A percentile compares a stretch with the other conserved stretches of the same genome.
These are phyloP conservation scores for Sporothrix variecibatus DNA, from an alignment of 2,329 filamentous ascomycete species.

Conservation along the genomic window DNA sequence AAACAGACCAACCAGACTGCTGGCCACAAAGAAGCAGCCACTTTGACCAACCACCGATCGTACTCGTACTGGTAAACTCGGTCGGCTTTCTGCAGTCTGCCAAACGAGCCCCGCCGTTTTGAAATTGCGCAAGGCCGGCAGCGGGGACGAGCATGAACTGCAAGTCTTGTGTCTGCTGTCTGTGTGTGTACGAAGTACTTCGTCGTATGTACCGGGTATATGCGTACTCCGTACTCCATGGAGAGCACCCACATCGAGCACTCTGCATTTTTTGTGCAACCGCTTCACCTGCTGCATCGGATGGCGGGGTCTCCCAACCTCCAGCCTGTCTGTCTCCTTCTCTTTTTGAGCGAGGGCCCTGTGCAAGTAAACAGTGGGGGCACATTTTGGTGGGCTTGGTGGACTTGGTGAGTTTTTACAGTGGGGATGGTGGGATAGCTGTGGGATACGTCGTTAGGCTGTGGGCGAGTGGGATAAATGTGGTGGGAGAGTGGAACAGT, in stretches of 20 bases:
- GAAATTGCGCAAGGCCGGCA: slow-evolving; percentile 1
- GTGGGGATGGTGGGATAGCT: background rate
- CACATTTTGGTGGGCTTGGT: background rate
- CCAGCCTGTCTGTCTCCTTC: background rate
- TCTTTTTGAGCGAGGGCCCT: background rate
- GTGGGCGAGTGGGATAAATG: background rate
- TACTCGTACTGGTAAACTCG: background rate
- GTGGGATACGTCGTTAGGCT: background rate
- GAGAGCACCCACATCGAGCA: background rate
- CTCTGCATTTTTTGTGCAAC: background rate
- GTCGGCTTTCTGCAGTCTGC: background rate
- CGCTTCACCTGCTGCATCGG: background rate
- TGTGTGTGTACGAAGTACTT: too few species aligned
- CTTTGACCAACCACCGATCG: background rate
- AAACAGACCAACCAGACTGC: slow-evolving; percentile 6
- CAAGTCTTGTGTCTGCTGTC: background rate
- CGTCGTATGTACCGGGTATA: too few species aligned
- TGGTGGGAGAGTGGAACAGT: background rate
- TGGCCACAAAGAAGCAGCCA: background rate
- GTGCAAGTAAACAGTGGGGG: background rate
- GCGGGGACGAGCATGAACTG: background rate
- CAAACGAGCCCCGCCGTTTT: background rate
- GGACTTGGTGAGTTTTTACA: background rate
- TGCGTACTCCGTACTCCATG: background rate
- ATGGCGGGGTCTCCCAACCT: background rate